Conservation (phyloP, 2,329 filamentous ascomycete genomes). For the Xylaria digitata region DNA sequence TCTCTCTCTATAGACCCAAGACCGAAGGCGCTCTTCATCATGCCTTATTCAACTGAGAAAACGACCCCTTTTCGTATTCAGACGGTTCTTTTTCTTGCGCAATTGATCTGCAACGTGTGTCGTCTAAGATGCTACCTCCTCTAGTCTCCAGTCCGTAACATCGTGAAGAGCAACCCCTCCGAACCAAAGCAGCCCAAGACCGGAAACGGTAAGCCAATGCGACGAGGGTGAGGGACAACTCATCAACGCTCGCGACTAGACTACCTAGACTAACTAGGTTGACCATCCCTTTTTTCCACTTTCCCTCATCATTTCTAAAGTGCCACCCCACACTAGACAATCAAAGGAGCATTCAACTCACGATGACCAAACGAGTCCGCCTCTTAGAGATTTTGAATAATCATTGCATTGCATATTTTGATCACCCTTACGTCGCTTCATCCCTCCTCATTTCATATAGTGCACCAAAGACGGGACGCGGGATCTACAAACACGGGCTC, state of each 20-base stretch:
- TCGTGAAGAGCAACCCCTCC: constrained; percentile 18
- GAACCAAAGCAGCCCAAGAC: constrained; percentile 16
- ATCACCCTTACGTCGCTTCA: background rate
- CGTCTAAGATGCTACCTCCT: constrained; percentile 14
- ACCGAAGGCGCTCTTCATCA: background rate
- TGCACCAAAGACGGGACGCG: background rate
- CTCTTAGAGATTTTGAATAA: background rate
- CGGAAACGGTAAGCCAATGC: constrained; percentile 34
- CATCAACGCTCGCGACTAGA: constrained; percentile 28
- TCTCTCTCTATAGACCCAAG: background rate
- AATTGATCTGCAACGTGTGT: constrained; percentile 7
- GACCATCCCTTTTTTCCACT: constrained; percentile 29
- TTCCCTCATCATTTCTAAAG: constrained; percentile 6
- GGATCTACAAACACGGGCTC: constrained; percentile 8
- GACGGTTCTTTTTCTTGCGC: background rate
- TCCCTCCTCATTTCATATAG: too few relatives aligned
- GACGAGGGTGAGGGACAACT: constrained; percentile 37
- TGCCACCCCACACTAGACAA: constrained; percentile 15
- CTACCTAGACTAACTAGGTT: background rate
- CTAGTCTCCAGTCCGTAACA: background rate
- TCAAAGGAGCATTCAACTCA: background rate
- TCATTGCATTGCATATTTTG: background rate
- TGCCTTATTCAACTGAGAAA: background rate
- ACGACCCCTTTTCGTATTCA: background rate
- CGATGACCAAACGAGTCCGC: constrained; percentile 2